Percentiles rank a stretch among this genome's conserved stretches.
phyloP scores from a whole-genome alignment of 805 yeast species.

The Blastobotrys chiropterorum region DNA sequence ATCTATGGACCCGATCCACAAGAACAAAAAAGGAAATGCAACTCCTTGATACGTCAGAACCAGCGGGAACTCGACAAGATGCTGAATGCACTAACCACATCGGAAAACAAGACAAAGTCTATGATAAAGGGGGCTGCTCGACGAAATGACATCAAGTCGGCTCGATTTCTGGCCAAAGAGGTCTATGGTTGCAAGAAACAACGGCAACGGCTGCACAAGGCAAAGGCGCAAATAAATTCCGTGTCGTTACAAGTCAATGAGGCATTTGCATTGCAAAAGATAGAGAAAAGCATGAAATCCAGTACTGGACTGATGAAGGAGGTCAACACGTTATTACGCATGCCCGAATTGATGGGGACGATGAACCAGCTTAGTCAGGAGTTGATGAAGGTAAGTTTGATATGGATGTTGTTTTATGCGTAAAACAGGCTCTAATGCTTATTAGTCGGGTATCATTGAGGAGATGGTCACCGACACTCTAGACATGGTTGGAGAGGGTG shows the following conservation, averaged over 20 bases:
- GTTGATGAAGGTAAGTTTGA: conserved; percentile 42
- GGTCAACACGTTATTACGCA: conserved; percentile 66
- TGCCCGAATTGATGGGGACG: conserved; percentile 75
- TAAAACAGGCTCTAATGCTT: too few relatives aligned
- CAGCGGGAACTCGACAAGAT: conserved; percentile 80
- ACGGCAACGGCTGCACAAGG: conserved; percentile 62
- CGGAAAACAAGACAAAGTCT: conserved; percentile 70
- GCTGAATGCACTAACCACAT: conserved; percentile 48
- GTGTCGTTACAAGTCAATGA: conserved; percentile 87
- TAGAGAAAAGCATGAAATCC: conserved; percentile 73
- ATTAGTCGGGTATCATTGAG: conserved; percentile 54
- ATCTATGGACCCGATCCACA: conserved; percentile 97
- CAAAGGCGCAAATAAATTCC: conserved; percentile 81
- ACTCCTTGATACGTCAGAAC: conserved; percentile 73
- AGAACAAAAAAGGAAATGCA: conserved; percentile 72
- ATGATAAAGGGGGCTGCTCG: conserved; percentile 70
- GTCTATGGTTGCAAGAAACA: conserved; percentile 67
- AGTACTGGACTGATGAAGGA: conserved; percentile 83
- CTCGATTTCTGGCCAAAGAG: conserved; percentile 77
- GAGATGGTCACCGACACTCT: conserved; percentile 93
- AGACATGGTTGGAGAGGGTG: conserved; percentile 61
- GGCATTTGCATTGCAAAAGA: conserved; percentile 76
- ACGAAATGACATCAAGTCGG: conserved; percentile 68
- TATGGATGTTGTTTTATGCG: too few relatives aligned
- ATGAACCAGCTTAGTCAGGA: conserved; percentile 86